Base-by-base conservation (phyloP, 441 rosid species). In the Raphanus hybrid region DNA sequence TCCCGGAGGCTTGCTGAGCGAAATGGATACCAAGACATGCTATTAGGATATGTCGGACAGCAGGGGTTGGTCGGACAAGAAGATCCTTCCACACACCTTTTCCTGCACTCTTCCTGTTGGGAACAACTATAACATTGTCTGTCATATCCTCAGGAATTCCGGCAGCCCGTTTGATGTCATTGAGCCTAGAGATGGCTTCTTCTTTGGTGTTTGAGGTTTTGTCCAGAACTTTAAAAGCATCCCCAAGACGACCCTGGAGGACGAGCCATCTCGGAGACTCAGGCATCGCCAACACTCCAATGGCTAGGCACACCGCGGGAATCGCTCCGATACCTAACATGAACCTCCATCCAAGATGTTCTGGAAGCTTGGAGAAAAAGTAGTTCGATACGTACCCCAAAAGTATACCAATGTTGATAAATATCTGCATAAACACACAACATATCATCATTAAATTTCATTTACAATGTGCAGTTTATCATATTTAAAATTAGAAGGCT, bases 371-470 rank as follows among this genome's bases (percentile, higher is more conserved):
- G 6, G 93, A 78, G 78, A 93, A 89, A 15, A 83, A 91, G 45
- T 80, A 90, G 79, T 93, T 93, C 3, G 97, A 87, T 6, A 93
- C 92, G 43, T 91, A 92, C 1, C 98, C 98, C 2, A 92, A 57
- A 6, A 92, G 81, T 59, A 89, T 81, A 6, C 98, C 98, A 2
- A 50, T 60, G 61, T 90, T 93, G 10, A 89, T 91, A 70, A 91
- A 93, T 27, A 93, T 89, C 96, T 93, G 75, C 18, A 67, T 52
- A 20, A 3, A 52, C 26, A 64, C 41, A 26, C 18, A 26, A 34
- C 50, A 41, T 14, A n/a, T 20, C 20, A 29, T 6, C 8, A 39
- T 39, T 23, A 52, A 54, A 15, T 3, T 73, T 1, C 11, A 2
- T 71, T 59, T 62, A 16, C 11, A 41, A 41, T 37, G 41, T 6